phyloP scores from a whole-genome alignment of 169 alveolate species.

The Toxoplasma gondii region DNA sequence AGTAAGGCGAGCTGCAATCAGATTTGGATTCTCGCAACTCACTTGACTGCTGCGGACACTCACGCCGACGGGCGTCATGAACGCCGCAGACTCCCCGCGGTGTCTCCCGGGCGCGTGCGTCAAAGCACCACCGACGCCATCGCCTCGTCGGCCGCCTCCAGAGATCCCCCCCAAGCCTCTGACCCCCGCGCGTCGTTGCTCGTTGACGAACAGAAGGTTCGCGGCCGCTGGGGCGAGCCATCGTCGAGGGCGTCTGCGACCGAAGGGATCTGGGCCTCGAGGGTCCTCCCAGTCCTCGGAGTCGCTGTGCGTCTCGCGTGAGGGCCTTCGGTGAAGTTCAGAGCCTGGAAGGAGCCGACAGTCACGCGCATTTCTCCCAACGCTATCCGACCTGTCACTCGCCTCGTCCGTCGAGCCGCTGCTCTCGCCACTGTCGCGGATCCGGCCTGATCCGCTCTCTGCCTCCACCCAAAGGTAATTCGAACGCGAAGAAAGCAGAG shows the following conservation, averaged over 20 bases:
- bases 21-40: not conserved
- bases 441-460: too few relatives aligned
- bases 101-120: not conserved
- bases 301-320: not conserved
- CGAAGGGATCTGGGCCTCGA: not conserved
- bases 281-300: not conserved
- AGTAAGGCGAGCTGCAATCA: not conserved
- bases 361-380: too few relatives aligned
- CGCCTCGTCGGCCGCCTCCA: not conserved
- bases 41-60: constrained; percentile 11
- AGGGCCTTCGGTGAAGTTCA: too few relatives aligned
- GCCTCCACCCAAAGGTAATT: too few relatives aligned
- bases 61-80: constrained; percentile 15
- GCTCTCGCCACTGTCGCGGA: too few relatives aligned
- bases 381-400: too few relatives aligned
- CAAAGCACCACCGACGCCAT: not conserved
- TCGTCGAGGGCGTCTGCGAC: not conserved
- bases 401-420: too few relatives aligned
- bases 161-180: not conserved
- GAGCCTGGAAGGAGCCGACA: too few relatives aligned
- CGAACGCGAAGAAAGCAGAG: not conserved
- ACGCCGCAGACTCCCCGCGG: not conserved
- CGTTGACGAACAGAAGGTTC: not conserved
- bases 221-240: constrained; percentile 8
- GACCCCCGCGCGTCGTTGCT: not conserved